These are phyloP conservation scores for Cardamine resedifolia DNA, from an alignment of 345 rosid species.

Conservation along the genomic window DNA sequence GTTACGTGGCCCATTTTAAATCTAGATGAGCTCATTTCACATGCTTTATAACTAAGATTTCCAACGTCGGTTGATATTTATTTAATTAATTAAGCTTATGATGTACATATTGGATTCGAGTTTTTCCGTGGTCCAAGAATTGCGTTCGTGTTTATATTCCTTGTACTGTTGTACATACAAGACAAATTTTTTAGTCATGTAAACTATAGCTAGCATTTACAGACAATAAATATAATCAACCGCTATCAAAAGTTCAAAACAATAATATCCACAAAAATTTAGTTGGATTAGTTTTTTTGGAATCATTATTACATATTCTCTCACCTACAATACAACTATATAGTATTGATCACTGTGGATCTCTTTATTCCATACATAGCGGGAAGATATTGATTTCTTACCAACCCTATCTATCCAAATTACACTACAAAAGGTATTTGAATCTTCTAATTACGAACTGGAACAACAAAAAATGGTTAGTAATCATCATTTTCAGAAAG, in stretches of 20 bases:
- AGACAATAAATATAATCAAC: neutral
- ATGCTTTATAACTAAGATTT: constrained; percentile 22
- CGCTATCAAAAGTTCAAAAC: neutral
- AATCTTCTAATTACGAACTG: neutral
- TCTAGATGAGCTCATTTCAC: constrained; percentile 30
- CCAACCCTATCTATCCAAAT: constrained; percentile 2
- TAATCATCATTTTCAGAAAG: neutral
- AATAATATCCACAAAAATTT: neutral
- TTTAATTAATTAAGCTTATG: neutral
- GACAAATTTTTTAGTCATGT: neutral
- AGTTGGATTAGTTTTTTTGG: neutral
- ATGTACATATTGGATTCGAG: constrained; percentile 20
- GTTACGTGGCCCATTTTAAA: constrained; percentile 25
- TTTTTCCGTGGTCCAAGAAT: constrained; percentile 14
- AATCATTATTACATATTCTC: neutral
- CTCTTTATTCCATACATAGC: neutral
- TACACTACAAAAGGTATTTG: neutral
- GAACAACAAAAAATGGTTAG: neutral
- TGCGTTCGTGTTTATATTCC: constrained; percentile 14
- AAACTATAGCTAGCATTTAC: constrained; percentile 24
- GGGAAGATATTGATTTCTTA: neutral
- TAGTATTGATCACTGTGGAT: neutral
- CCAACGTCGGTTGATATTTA: constrained; percentile 21
- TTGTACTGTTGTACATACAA: constrained; percentile 11
- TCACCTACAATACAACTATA: neutral